Evolutionary conservation across 2,329 filamentous ascomycete species (phyloP).

Genomic region (Colletotrichum plurivorum): DNA sequence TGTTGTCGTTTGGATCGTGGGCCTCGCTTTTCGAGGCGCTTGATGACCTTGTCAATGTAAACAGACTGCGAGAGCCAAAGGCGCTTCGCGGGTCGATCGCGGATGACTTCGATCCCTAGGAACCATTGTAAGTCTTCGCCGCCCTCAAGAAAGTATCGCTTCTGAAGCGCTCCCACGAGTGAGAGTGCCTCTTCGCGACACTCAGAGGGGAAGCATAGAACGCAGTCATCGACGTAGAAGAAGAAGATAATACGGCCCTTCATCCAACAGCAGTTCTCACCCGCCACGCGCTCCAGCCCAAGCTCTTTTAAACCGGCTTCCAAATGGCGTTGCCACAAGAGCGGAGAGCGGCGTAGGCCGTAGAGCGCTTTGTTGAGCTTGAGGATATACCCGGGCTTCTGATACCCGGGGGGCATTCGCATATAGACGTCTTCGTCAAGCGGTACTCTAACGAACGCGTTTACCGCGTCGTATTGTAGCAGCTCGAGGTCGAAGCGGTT

Average conservation of each 20-base stretch:
- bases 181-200: background rate
- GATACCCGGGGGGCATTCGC: background rate
- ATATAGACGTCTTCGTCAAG: background rate
- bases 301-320: background rate
- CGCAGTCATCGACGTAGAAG: constrained; percentile 1
- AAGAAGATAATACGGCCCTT: background rate
- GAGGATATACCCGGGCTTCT: background rate
- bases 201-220: rapidly evolving
- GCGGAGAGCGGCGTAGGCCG: background rate
- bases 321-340: background rate
- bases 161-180: background rate
- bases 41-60: background rate
- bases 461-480: background rate
- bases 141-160: background rate
- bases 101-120: background rate
- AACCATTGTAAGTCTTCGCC: background rate
- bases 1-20: too few relatives aligned
- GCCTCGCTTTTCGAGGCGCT: too few relatives aligned
- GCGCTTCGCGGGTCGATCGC: background rate
- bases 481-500: background rate
- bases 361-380: background rate
- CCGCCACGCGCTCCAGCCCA: background rate
- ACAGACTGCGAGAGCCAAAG: background rate
- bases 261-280: background rate
- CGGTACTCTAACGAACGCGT: background rate